A percentile compares a stretch with the other conserved stretches of the same genome.
These are phyloP conservation scores for Gentiana macrophylla DNA, from an alignment of 257 asterid species.

Conservation along the genomic window DNA sequence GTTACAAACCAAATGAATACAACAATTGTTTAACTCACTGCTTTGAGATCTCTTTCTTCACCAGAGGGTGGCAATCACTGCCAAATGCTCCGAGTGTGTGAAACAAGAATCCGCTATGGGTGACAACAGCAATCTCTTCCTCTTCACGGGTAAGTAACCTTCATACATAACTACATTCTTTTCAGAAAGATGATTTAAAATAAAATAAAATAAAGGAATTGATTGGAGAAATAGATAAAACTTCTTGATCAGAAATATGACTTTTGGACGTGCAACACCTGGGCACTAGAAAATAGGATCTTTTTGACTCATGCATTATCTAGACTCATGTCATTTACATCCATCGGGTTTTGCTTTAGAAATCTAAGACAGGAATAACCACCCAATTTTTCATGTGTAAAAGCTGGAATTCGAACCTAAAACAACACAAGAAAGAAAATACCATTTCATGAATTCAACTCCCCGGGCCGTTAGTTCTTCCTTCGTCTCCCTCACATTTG, in stretches of 20 bases:
- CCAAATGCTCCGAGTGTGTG: conserved; percentile 66
- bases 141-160: conserved; percentile 74
- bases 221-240: not conserved
- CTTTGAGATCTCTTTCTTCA: conserved; percentile 59
- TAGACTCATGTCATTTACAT: too few relatives aligned
- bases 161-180: conserved; percentile 6
- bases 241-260: not conserved
- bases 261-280: not conserved
- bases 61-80: conserved; percentile 51
- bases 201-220: too few relatives aligned
- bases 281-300: too few relatives aligned
- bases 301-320: too few relatives aligned
- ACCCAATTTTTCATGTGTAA: not conserved
- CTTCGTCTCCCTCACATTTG: conserved; percentile 74
- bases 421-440: conserved; percentile 3
- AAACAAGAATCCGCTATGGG: conserved; percentile 84
- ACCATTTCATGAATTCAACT: conserved; percentile 69
- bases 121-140: conserved; percentile 83
- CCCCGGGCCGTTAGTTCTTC: conserved; percentile 77
- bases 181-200: conserved; percentile 1
- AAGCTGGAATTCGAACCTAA: not conserved
- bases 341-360: too few relatives aligned
- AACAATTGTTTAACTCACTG: conserved; percentile 36
- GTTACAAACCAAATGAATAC: too few relatives aligned
- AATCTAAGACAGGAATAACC: conserved; percentile 1